Evolutionary conservation across 1,284 basidiomycete species (phyloP).

Genomic region (Cystobasidium slooffiae): DNA sequence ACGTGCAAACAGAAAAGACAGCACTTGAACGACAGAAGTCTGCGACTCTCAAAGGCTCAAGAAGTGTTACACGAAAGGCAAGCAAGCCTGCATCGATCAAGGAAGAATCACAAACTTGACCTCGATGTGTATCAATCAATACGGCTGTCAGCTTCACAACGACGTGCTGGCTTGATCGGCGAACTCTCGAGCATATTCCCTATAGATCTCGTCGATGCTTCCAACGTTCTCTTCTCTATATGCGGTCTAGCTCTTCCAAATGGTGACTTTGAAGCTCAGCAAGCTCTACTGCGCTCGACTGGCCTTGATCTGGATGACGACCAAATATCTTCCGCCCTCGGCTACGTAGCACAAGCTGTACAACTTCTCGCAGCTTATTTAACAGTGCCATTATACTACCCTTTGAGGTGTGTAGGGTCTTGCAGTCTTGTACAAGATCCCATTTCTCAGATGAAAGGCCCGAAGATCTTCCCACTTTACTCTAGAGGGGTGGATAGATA

Average conservation of each 20-base stretch:
- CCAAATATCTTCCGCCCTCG: constrained; percentile 78
- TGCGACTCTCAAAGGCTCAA: constrained; percentile 4
- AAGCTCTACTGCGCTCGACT: constrained; percentile 57
- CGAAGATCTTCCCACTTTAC: constrained; percentile 91
- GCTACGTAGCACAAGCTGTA: constrained; percentile 82
- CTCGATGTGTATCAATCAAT: constrained; percentile 32
- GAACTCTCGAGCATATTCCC: constrained; percentile 80
- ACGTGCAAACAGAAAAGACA: not conserved
- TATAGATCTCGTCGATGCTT: constrained; percentile 74
- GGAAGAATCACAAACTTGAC: constrained; percentile 16
- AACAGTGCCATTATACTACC: constrained; percentile 78
- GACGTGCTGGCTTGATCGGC: constrained; percentile 71
- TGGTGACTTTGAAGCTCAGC: constrained; percentile 64
- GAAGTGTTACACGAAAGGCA: not conserved
- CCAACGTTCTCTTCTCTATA: constrained; percentile 78
- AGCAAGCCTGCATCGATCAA: constrained; percentile 2
- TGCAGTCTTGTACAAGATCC: constrained; percentile 84
- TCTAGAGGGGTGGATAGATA: constrained; percentile 92
- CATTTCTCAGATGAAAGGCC: constrained; percentile 90
- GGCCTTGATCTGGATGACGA: constrained; percentile 74
- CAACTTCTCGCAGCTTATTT: constrained; percentile 79
- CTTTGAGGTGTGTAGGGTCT: constrained; percentile 84
- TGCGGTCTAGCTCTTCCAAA: constrained; percentile 78
- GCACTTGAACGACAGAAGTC: not conserved
- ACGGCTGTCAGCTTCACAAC: constrained; percentile 14